These are phyloP conservation scores for Colletotrichum neosansevieriae DNA, from an alignment of 2,329 filamentous ascomycete species.

Conservation along the genomic window DNA sequence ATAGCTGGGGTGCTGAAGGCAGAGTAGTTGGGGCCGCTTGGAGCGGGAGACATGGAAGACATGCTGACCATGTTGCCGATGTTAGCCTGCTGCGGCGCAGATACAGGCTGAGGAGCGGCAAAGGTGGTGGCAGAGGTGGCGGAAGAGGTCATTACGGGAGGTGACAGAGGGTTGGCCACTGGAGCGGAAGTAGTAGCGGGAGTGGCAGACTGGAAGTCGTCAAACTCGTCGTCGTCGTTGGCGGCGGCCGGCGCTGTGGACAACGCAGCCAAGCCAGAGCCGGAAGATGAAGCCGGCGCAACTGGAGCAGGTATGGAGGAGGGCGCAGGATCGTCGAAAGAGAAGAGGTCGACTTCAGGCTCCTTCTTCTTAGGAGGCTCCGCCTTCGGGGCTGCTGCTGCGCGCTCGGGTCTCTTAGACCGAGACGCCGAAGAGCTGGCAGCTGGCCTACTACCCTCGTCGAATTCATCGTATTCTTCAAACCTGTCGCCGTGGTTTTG, in stretches of 20 bases:
- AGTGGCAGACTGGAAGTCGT: slow-evolving; percentile 91
- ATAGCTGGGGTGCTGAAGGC: slow-evolving; percentile 66
- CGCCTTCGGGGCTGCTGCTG: slow-evolving; percentile 69
- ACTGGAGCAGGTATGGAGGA: slow-evolving; percentile 59
- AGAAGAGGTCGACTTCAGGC: slow-evolving; percentile 92
- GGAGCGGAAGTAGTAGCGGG: slow-evolving; percentile 65
- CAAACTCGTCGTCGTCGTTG: slow-evolving; percentile 83
- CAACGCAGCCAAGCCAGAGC: slow-evolving; percentile 61
- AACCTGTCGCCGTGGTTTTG: slow-evolving; percentile 77
- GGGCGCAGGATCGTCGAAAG: slow-evolving; percentile 82
- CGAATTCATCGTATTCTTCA: slow-evolving; percentile 97
- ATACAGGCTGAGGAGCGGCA: slow-evolving; percentile 85
- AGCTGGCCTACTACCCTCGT: slow-evolving; percentile 73
- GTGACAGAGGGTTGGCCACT: slow-evolving; percentile 59
- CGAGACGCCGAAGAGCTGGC: slow-evolving; percentile 61
- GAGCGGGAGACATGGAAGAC: slow-evolving; percentile 82
- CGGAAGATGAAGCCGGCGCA: slow-evolving; percentile 58
- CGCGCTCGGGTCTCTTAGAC: slow-evolving; percentile 61
- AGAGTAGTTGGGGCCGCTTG: slow-evolving; percentile 72
- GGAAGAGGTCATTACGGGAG: slow-evolving; percentile 63
- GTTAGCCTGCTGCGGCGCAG: slow-evolving; percentile 83
- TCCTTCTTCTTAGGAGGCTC: slow-evolving; percentile 84
- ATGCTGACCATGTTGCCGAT: slow-evolving; percentile 84
- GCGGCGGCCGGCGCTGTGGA: slow-evolving; percentile 49
- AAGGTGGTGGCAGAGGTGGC: slow-evolving; percentile 74